Percentiles rank a stretch among this genome's conserved stretches.
These are phyloP conservation scores for Rhodamnia argentea DNA, from an alignment of 345 rosid species.

Conservation along the genomic window DNA sequence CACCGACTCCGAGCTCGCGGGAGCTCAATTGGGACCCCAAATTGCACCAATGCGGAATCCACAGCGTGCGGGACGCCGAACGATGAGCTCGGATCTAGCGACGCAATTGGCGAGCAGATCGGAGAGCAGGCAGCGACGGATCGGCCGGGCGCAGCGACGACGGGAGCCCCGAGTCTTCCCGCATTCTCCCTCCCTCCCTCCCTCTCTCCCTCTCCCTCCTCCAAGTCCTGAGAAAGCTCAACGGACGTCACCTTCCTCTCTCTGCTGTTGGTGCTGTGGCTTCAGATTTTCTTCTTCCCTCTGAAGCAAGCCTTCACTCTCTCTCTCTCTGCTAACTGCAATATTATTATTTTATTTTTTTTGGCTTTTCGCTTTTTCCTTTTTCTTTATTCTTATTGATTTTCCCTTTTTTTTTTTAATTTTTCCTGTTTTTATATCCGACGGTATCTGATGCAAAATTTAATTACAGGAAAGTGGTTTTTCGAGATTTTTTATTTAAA, in stretches of 20 bases:
- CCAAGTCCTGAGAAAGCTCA: background rate
- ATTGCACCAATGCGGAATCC: conserved; percentile 7
- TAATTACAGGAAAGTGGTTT: background rate
- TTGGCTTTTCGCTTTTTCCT: background rate
- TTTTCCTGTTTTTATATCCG: background rate
- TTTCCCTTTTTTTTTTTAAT: background rate
- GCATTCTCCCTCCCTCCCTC: background rate
- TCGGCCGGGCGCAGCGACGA: background rate
- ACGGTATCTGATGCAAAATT: background rate
- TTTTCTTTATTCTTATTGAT: background rate
- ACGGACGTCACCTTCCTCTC: background rate
- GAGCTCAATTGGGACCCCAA: conserved; percentile 14
- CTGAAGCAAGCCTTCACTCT: conserved; percentile 17
- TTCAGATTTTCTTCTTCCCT: conserved; percentile 31
- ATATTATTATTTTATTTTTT: background rate
- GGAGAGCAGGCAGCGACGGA: conserved; percentile 12
- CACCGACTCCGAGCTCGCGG: background rate
- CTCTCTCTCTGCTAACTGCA: background rate
- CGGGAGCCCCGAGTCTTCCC: background rate
- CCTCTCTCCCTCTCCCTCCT: background rate
- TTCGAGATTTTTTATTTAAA: background rate
- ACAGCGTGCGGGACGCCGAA: conserved; percentile 12
- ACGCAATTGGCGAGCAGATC: conserved; percentile 16
- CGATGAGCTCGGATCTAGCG: conserved; percentile 28
- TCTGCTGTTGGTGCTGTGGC: conserved; percentile 1